Percentiles rank a stretch among this genome's conserved stretches.
Conservation (phyloP, 371 early-diverging fungal genomes). For the Sporodiniella umbellata region DNA sequence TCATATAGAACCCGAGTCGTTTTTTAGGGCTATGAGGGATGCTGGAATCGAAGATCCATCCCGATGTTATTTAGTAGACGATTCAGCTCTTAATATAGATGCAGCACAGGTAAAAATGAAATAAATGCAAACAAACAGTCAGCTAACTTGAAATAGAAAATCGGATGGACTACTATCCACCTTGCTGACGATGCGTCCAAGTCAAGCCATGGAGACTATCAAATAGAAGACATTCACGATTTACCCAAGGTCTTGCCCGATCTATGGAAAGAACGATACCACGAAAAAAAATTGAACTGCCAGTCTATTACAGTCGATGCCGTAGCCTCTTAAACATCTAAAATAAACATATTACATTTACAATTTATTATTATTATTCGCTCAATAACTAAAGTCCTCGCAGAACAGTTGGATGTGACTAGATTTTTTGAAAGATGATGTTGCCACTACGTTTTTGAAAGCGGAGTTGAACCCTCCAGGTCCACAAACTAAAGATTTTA, state of each 20-base stretch:
- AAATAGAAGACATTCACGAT: constrained; percentile 59
- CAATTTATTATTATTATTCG: no score
- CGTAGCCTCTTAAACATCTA: constrained; percentile 4
- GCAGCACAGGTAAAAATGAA: constrained; percentile 46
- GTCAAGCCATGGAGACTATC: constrained; percentile 54
- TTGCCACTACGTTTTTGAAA: constrained; percentile 33
- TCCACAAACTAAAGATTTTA: constrained; percentile 35
- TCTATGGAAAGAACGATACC: constrained; percentile 37
- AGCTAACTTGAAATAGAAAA: constrained; percentile 19
- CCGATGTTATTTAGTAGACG: constrained; percentile 77
- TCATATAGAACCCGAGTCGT: constrained; percentile 40
- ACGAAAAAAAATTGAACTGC: constrained; percentile 4
- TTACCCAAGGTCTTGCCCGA: constrained; percentile 60
- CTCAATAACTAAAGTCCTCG: constrained; percentile 40
- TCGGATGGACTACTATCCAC: constrained; percentile 77
- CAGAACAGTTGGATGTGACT: constrained; percentile 23
- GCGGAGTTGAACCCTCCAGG: constrained; percentile 28
- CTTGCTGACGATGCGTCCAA: constrained; percentile 46
- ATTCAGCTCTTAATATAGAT: constrained; percentile 65
- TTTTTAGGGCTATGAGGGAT: constrained; percentile 65
- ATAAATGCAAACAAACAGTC: neutral
- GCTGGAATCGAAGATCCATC: constrained; percentile 57
- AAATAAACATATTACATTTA: neutral
- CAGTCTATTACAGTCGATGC: constrained; percentile 6
- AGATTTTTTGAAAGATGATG: constrained; percentile 4